Base-by-base conservation (phyloP, 805 yeast species). In the Cyberlindnera subsufficiens region DNA sequence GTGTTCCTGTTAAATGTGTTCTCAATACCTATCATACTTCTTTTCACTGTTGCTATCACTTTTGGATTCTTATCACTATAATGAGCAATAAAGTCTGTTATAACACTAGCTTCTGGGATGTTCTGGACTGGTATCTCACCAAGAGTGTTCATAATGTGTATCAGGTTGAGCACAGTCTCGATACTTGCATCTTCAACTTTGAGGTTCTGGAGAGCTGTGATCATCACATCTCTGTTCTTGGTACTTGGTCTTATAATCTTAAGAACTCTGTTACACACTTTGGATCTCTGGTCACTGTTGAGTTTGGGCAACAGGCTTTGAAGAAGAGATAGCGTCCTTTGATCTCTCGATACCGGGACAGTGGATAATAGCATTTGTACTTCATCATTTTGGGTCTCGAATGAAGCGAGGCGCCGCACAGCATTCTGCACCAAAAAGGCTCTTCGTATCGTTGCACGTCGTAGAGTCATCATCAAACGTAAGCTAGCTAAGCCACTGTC, bases 1-100 rank as follows among this genome's bases (percentile, higher is more conserved):
- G 43, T 30, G 5, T 32, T 32, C 19, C 42, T 40, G 8, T 37
- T 38, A 5, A 29, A 33, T 30, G 22, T 27, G 5, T 40, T 41
- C 19, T 32, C 42, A 14, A 16, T 17, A 9, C 31, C 41, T 15
- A 13, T 14, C 7, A 39, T 32, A 18, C 20, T n/a, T n/a, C 15
- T 16, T 16, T 40, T 43, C 25, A 45, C 30, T 4, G 31, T 15
- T 3, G 8, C 10, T 3, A 43, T 10, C 10, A 46, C 32, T 2
- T 37, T 17, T 9, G 40, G 27, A 17, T 36, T 37, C 15, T 35
- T 30, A 18, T 34, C 42, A 33, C 27, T 13, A 18, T 39, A 34
- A 13, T 11, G 16, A 8, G 33, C 32, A 11, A 32, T 27, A 27
- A 27, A 39, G 5, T 17, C 5, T 4, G 30, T 27, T 3, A 30